A percentile compares a stretch with the other conserved stretches of the same genome.
Evolutionary conservation across 495 filamentous ascomycete genomes (phyloP).

Genomic region (Tuber brumale): DNA sequence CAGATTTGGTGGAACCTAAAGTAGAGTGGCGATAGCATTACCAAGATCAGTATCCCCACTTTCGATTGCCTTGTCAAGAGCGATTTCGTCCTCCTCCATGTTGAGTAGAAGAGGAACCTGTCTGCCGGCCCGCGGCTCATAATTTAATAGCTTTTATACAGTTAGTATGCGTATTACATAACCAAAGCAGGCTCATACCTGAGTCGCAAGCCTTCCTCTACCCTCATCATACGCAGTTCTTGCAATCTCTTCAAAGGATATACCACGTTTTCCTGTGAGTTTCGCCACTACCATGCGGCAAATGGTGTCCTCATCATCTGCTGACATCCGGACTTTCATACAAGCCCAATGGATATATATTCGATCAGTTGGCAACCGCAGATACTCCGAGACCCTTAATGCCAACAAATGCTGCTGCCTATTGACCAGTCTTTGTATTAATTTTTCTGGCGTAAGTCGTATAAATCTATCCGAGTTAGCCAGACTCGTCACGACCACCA

Average conservation of each 20-base stretch:
- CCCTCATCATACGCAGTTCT: constrained; percentile 95
- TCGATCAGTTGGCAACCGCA: constrained; percentile 75
- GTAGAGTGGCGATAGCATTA: constrained; percentile 1
- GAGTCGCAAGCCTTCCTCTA: constrained; percentile 73
- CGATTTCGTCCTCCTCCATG: constrained; percentile 94
- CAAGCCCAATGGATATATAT: constrained; percentile 97
- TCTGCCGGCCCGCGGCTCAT: constrained; percentile 85
- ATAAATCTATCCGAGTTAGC: constrained; percentile 46
- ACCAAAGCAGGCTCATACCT: constrained; percentile 38
- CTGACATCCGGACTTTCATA: constrained; percentile 79
- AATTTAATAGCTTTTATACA: constrained; percentile 58
- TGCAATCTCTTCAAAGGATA: constrained; percentile 91
- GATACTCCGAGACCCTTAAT: constrained; percentile 78
- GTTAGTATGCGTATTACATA: background rate
- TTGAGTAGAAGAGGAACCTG: constrained; percentile 90
- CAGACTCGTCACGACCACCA: background rate
- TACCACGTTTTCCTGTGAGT: constrained; percentile 75
- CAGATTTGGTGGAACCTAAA: background rate
- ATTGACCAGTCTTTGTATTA: constrained; percentile 78
- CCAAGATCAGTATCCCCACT: constrained; percentile 84
- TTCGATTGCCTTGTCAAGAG: constrained; percentile 93
- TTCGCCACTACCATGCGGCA: constrained; percentile 82
- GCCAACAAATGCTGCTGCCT: constrained; percentile 88
- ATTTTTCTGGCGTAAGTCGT: constrained; percentile 76
- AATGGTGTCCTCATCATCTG: constrained; percentile 79